Evolutionary conservation across 2,329 filamentous ascomycete genomes (phyloP), one percentile per base, ranked within the genome.

Genomic region (Penicillium sp.): DNA sequence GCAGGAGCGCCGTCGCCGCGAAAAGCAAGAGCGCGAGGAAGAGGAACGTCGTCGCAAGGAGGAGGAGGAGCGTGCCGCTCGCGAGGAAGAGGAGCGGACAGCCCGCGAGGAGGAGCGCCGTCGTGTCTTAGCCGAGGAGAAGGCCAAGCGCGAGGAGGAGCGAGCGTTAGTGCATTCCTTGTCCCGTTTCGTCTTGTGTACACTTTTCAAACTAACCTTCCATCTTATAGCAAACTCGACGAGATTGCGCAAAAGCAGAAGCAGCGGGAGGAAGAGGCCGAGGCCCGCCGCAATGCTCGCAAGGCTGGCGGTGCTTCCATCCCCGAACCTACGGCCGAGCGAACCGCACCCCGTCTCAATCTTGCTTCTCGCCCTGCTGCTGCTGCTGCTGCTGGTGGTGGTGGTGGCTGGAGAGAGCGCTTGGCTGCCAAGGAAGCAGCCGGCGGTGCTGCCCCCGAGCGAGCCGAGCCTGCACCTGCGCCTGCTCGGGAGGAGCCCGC

Each of bases 211-310:
- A 65, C 73, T 82, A 74, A 81, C 28, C 28, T 31, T 31, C 7
- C 70, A 62, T 61, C 66, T 51, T 61, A 63, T 61, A 88, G 85
- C 69, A 85, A 84, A 75, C 80, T 86, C 63, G 87, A 88, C 72
- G 87, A 88, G 67, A 80, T 81, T 51, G 86, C 86, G 47, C 80
- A 80, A 60, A 81, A 79, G 67, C 94, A 97, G 79, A 87, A 86
- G 69, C 86, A 92, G 73, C 88, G 91, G 75, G 93, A 96, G 76
- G 92, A 95, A 69, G 93, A 96, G 76, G 93, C 92, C 15, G 87
- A 93, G 78, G 90, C 89, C 66, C 87, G 90, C 69, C 86, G 85
- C 75, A 86, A 83, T 71, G 88, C 84, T 60, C 86, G 86, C 76
- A 91, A 86, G 78, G 85, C 84, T 70, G 79, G 79, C 67, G 62